phyloP scores from a whole-genome alignment of 1,284 basidiomycete genomes.

The Sporisorium graminicola region DNA sequence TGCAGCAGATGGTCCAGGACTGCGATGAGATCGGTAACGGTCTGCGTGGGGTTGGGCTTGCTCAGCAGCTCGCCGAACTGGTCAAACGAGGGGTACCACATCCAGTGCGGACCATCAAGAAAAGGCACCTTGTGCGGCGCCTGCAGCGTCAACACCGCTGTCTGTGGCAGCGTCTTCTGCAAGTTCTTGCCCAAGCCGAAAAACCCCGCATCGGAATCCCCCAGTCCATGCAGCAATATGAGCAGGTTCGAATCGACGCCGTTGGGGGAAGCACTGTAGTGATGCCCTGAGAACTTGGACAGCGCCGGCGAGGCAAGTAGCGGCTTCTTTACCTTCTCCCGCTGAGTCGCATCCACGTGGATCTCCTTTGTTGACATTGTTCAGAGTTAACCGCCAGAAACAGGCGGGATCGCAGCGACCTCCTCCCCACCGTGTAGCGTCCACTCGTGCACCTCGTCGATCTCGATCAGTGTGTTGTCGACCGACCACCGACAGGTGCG shows the following conservation, averaged over 20 bases:
- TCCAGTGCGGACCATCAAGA: slow-evolving; percentile 74
- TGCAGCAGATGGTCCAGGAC: slow-evolving; percentile 75
- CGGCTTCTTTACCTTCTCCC: slow-evolving; percentile 16
- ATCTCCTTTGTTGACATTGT: slow-evolving; percentile 13
- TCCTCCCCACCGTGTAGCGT: slow-evolving; percentile 79
- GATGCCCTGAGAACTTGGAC: slow-evolving; percentile 21
- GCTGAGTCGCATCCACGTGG: background rate
- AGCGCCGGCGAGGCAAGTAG: slow-evolving; percentile 2
- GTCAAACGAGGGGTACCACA: slow-evolving; percentile 90
- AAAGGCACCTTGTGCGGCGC: slow-evolving; percentile 86
- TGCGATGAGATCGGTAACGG: slow-evolving; percentile 74
- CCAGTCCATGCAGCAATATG: slow-evolving; percentile 87
- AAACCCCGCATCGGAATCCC: slow-evolving; percentile 85
- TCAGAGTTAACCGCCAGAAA: slow-evolving; percentile 74
- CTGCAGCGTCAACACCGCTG: slow-evolving; percentile 82
- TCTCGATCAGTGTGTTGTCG: slow-evolving; percentile 75
- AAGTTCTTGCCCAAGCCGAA: slow-evolving; percentile 79
- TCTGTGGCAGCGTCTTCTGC: slow-evolving; percentile 80
- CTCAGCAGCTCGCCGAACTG: slow-evolving; percentile 77
- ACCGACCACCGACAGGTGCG: slow-evolving; percentile 76
- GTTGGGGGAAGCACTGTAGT: slow-evolving; percentile 79
- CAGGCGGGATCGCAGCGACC: slow-evolving; percentile 83
- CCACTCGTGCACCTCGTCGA: slow-evolving; percentile 75
- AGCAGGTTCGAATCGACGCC: slow-evolving; percentile 88
- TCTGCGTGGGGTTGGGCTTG: slow-evolving; percentile 79